Percentiles rank a stretch among this genome's conserved stretches.
phyloP scores from a whole-genome alignment of 257 asterid genomes.

The Perilla frutescens region DNA sequence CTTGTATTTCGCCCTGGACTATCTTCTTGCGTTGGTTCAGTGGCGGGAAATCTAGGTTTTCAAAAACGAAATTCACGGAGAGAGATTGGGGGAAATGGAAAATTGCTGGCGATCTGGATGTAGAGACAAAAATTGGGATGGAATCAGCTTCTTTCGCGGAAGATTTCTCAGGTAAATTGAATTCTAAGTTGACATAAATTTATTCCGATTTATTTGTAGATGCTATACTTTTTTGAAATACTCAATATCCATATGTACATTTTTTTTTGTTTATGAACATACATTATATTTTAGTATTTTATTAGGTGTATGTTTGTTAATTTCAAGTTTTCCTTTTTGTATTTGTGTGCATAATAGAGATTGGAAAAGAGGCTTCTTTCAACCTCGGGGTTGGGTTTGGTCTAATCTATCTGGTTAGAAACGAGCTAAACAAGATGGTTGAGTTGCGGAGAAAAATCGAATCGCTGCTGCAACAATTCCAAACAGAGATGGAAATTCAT shows the following conservation, averaged over 20 bases:
- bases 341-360: conserved; percentile 36
- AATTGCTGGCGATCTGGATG: conserved; percentile 14
- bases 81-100: conserved; percentile 36
- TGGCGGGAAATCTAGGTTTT: conserved; percentile 37
- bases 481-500: conserved; percentile 40
- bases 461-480: no score
- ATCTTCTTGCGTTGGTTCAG: conserved; percentile 49
- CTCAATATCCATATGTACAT: no score
- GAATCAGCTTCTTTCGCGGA: conserved; percentile 31
- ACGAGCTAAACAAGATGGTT: conserved; percentile 57
- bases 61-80: conserved; percentile 17
- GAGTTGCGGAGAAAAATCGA: conserved; percentile 54
- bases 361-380: conserved; percentile 50
- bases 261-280: no score
- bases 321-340: not conserved
- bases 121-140: conserved; percentile 14
- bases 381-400: conserved; percentile 70
- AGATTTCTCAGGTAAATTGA: conserved; percentile 43
- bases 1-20: conserved; percentile 58
- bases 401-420: conserved; percentile 55
- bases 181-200: not conserved
- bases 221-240: no score
- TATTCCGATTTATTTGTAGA: no score
- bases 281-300: no score
- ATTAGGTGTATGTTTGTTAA: not conserved